Percentiles rank a stretch among this genome's conserved stretches.
phyloP scores from a whole-genome alignment of 495 filamentous ascomycete genomes.

The Friedmanniomyces endolithicus region DNA sequence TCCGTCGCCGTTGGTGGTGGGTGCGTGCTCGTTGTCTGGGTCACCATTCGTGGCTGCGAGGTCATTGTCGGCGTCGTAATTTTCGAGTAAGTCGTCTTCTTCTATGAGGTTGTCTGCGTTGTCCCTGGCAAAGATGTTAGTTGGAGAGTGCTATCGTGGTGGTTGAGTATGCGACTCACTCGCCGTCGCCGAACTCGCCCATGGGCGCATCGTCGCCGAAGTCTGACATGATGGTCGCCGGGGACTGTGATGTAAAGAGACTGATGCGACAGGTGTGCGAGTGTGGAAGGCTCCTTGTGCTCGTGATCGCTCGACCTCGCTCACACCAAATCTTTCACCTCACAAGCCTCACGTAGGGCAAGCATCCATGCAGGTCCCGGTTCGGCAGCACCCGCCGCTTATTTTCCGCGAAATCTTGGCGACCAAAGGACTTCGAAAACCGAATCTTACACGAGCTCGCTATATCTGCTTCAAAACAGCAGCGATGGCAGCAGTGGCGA shows the following conservation, averaged over 20 bases:
- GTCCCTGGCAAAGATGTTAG: conserved; percentile 23
- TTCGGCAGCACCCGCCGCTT: no score
- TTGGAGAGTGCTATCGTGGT: neutral
- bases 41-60: neutral
- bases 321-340: neutral
- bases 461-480: neutral
- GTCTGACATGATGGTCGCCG: conserved; percentile 56
- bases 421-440: neutral
- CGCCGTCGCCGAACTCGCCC: conserved; percentile 30
- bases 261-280: neutral
- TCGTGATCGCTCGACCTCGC: no score
- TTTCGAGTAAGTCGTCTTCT: conserved; percentile 27
- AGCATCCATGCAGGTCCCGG: no score
- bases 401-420: conserved; percentile 3
- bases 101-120: conserved; percentile 57
- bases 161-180: conserved; percentile 15
- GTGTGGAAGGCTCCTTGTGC: neutral
- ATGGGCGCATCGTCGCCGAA: conserved; percentile 56
- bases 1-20: conserved; percentile 31
- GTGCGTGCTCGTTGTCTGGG: neutral
- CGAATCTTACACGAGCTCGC: neutral
- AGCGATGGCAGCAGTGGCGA: neutral
- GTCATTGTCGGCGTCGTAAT: conserved; percentile 25
- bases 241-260: neutral
- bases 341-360: neutral